Evolutionary conservation across 2,329 filamentous ascomycete species (phyloP).

Genomic region (Fusarium cicatricum): DNA sequence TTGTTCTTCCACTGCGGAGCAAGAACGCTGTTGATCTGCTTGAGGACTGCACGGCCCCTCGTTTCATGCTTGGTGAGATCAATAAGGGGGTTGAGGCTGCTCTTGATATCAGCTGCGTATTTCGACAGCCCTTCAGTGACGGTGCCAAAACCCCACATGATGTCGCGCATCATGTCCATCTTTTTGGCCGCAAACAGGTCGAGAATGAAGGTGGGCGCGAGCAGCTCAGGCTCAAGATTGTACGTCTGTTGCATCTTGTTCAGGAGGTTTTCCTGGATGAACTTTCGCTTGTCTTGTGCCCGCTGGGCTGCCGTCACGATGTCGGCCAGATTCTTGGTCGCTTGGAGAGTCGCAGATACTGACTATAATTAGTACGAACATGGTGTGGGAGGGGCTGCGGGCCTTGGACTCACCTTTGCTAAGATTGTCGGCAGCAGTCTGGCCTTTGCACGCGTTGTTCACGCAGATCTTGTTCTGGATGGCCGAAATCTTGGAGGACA

Average conservation of each 20-base stretch:
- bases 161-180: neutral
- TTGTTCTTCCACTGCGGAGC: slow-evolving; percentile 5
- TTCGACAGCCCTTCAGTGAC: neutral
- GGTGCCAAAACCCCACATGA: slow-evolving; percentile 1
- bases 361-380: neutral
- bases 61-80: slow-evolving; percentile 7
- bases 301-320: neutral
- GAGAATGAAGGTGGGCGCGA: neutral
- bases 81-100: neutral
- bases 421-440: neutral
- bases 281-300: neutral
- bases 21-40: neutral
- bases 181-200: neutral
- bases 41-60: neutral
- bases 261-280: neutral
- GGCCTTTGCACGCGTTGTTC: slow-evolving; percentile 11
- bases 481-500: neutral
- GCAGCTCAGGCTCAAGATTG: neutral
- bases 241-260: neutral
- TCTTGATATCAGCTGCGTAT: neutral
- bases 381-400: neutral
- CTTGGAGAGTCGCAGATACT: slow-evolving; percentile 1
- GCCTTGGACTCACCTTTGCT: neutral
- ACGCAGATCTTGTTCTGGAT: slow-evolving; percentile 2
- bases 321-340: neutral